Conservation (phyloP, 2,329 filamentous ascomycete genomes). For the Penicillium brevicompactum region DNA sequence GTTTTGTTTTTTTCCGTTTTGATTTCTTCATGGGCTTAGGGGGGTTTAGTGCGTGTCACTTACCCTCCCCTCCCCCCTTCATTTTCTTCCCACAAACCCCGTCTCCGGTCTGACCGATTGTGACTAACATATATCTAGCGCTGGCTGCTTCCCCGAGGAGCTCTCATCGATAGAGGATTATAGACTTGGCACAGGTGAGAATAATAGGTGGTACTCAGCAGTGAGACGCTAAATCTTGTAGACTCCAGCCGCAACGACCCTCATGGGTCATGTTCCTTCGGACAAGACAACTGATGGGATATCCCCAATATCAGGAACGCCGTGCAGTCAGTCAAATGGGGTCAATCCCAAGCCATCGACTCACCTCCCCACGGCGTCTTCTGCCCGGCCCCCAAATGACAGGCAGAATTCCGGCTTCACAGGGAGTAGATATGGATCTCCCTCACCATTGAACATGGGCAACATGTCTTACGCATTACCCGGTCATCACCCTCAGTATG, state of each 20-base stretch:
- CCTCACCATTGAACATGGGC: constrained; percentile 31
- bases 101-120: background rate
- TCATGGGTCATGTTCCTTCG: constrained; percentile 34
- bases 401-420: constrained; percentile 23
- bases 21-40: background rate
- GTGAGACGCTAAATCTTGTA: background rate
- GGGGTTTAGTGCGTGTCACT: background rate
- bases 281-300: constrained; percentile 18
- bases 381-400: constrained; percentile 20
- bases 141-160: background rate
- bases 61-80: background rate
- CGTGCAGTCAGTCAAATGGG: constrained; percentile 13
- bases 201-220: background rate
- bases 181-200: background rate
- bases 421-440: constrained; percentile 22
- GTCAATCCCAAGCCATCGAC: background rate
- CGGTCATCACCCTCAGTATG: constrained; percentile 25
- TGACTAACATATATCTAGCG: background rate
- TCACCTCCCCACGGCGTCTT: constrained; percentile 3
- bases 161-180: background rate
- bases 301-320: constrained; percentile 9
- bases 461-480: constrained; percentile 35
- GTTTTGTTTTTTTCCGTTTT: background rate
- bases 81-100: background rate
- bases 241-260: constrained; percentile 9